Conservation (phyloP, 176 grass and related monocot genomes). For the Elaeis guineensis region DNA sequence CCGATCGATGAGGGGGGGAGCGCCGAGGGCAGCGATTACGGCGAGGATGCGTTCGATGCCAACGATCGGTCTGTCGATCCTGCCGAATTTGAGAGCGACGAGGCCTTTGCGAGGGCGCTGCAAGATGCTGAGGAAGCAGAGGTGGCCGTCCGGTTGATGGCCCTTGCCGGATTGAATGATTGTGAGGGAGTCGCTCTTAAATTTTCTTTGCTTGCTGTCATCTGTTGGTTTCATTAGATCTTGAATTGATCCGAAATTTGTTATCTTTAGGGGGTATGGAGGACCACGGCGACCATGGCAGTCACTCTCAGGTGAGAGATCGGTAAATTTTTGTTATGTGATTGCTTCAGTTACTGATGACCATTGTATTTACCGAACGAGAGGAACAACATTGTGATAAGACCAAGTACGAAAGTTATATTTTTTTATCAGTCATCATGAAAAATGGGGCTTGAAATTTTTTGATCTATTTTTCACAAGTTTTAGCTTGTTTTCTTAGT, state of each 20-base stretch:
- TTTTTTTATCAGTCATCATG: too few relatives aligned
- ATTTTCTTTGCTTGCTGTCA: slow-evolving; percentile 5
- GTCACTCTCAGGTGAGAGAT: slow-evolving; percentile 48
- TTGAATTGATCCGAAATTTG: slow-evolving; percentile 15
- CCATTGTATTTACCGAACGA: not conserved
- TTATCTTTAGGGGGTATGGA: slow-evolving; percentile 55
- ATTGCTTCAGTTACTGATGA: not conserved
- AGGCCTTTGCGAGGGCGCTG: slow-evolving; percentile 71
- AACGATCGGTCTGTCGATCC: slow-evolving; percentile 45
- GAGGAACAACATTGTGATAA: too few relatives aligned
- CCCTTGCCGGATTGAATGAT: slow-evolving; percentile 70
- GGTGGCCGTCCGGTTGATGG: slow-evolving; percentile 67
- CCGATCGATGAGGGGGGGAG: slow-evolving; percentile 29
- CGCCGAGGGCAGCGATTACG: slow-evolving; percentile 66
- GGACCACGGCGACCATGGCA: slow-evolving; percentile 59
- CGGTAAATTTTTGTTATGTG: slow-evolving; percentile 9
- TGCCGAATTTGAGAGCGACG: slow-evolving; percentile 66
- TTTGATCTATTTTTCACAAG: too few relatives aligned
- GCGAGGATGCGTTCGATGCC: slow-evolving; percentile 50
- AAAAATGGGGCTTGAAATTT: too few relatives aligned
- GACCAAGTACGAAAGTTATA: too few relatives aligned
- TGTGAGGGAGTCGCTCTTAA: slow-evolving; percentile 37
- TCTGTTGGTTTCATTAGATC: not conserved
- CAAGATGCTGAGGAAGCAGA: slow-evolving; percentile 86
- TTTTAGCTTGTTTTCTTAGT: too few relatives aligned